Evolutionary conservation across 192 early-diverging fungal species (phyloP), one percentile per base, ranked within the genome.

Genomic region (Gigaspora rosea): DNA sequence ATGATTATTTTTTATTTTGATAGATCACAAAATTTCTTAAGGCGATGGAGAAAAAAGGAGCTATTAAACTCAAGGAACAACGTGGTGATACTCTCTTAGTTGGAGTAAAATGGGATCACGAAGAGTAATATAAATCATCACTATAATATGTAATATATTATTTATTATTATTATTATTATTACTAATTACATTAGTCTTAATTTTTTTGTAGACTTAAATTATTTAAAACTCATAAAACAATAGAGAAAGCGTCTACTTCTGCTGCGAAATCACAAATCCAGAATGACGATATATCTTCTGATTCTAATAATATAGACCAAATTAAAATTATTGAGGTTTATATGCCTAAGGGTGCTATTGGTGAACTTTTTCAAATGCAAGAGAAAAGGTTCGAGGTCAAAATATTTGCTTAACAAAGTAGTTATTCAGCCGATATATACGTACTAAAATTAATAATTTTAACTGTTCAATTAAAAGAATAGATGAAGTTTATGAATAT

Each of bases 1-100:
- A 32, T 62, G 12, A 27, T 11, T 12, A 27, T 62, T 22, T n/a
- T 62, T 15, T 66, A 16, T 66, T 15, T 66, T 20, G 2, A 27
- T 50, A 69, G 83, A 74, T 93, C 46, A 85, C 89, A 75, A 97
- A 96, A 80, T 96, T 96, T 80, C 82, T 96, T 69, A 97, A 96
- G 76, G 88, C 84, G 13, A 91, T 91, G 78, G 96, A 97, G 64
- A 97, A 97, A 81, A 83, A 85, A 35, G 96, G 94, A 27, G 73
- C 92, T 13, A 70, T 96, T 35, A 93, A 95, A 80, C 82, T 93
- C 20, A 97, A 96, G 80, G 96, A 95, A 41, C 85, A 87, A 48
- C 83, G 83, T 50, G 90, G 92, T 10, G 93, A 94, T 52, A 84
- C 82, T 8, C 71, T 89, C 57, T 65, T 94, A 12, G 76, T 83